Evolutionary conservation across 208 protist genomes (phyloP).

Genomic region (Trypanosoma cruzi): DNA sequence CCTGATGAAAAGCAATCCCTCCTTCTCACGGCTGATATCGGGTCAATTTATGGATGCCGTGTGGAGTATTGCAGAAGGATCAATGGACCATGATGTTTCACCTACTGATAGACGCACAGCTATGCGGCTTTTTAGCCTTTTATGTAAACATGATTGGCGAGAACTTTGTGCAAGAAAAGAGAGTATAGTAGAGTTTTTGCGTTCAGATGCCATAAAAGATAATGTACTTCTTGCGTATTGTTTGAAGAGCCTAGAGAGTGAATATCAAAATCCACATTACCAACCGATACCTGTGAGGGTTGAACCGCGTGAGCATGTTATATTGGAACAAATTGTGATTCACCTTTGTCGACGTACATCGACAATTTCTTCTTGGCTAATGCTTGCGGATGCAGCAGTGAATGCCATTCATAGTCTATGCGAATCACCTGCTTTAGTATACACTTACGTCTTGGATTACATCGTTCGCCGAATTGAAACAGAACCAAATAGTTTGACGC

Average conservation of each 20-base stretch:
- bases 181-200: constrained; percentile 72
- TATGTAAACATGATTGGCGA: constrained; percentile 74
- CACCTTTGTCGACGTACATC: constrained; percentile 84
- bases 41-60: constrained; percentile 83
- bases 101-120: constrained; percentile 73
- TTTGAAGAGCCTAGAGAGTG: constrained; percentile 72
- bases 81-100: constrained; percentile 52
- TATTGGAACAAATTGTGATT: constrained; percentile 72
- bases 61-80: constrained; percentile 85
- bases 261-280: constrained; percentile 74
- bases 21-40: constrained; percentile 59
- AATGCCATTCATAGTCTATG: constrained; percentile 80
- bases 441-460: constrained; percentile 80
- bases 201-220: constrained; percentile 54
- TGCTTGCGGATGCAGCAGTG: constrained; percentile 68
- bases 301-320: constrained; percentile 46
- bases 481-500: constrained; percentile 52
- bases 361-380: constrained; percentile 76
- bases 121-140: constrained; percentile 87
- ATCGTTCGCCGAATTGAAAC: constrained; percentile 30
- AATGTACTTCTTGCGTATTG: constrained; percentile 86
- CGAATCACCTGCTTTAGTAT: constrained; percentile 69
- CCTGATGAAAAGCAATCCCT: constrained; percentile 63
- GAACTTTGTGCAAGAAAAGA: constrained; percentile 71
- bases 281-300: constrained; percentile 50